Evolutionary conservation across 2,329 filamentous ascomycete genomes (phyloP).

Genomic region (Fusarium sp.): DNA sequence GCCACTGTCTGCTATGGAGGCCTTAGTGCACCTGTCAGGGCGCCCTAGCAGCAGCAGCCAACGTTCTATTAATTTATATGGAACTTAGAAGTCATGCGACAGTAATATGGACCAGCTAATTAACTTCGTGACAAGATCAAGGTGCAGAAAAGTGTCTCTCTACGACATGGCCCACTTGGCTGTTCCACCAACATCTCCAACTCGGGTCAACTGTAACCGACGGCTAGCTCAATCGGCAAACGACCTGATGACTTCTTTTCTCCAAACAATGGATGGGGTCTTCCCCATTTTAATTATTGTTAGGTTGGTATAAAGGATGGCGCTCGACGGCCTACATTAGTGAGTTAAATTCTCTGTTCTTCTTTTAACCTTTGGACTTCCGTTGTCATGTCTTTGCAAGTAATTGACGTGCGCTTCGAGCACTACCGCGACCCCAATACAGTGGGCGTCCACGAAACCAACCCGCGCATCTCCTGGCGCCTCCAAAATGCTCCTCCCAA

Average conservation of each 20-base stretch:
- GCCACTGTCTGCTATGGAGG: no score
- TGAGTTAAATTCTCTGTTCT: background rate
- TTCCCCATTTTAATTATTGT: background rate
- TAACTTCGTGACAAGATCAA: no score
- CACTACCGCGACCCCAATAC: constrained; percentile 31
- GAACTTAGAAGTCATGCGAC: background rate
- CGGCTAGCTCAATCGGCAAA: background rate
- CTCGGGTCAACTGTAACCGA: background rate
- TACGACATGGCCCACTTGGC: background rate
- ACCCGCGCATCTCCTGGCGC: constrained; percentile 38
- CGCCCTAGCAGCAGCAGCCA: no score
- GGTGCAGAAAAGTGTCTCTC: no score
- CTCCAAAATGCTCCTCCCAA: constrained; percentile 22
- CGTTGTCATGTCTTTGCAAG: constrained; percentile 18
- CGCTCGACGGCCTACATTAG: background rate
- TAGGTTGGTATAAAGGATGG: background rate
- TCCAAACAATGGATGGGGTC: background rate
- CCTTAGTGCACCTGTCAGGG: background rate
- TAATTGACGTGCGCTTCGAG: constrained; percentile 32
- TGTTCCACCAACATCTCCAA: background rate
- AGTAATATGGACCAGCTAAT: background rate
- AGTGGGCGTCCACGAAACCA: constrained; percentile 31
- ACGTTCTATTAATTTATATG: no score
- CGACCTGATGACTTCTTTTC: background rate
- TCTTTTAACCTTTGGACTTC: background rate